Evolutionary conservation across 345 rosid species (phyloP).

Genomic region (Lagerstroemia speciosa): DNA sequence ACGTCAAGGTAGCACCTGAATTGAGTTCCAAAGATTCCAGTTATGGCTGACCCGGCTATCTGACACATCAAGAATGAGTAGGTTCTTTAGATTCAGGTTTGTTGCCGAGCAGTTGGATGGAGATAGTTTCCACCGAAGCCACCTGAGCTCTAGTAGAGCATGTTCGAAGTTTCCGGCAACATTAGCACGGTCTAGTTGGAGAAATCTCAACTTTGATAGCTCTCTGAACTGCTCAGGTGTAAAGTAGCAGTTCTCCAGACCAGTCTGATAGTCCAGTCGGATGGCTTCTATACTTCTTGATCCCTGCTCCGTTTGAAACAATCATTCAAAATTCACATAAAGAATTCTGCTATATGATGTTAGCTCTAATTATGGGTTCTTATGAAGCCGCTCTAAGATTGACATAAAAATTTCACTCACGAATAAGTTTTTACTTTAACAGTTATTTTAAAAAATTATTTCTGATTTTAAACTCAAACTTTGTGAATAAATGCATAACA

Average conservation of each 20-base stretch:
- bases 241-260: too few species aligned
- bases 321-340: neutral
- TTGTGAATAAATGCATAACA: too few species aligned
- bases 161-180: neutral
- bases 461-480: too few species aligned
- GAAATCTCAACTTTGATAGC: neutral
- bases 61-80: constrained; percentile 4
- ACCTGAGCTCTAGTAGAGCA: neutral
- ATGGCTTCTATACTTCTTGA: neutral
- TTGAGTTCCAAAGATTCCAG: neutral
- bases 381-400: too few species aligned
- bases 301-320: neutral
- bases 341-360: neutral
- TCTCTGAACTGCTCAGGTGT: too few species aligned
- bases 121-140: constrained; percentile 1
- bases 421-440: too few species aligned
- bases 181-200: neutral
- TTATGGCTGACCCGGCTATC: neutral
- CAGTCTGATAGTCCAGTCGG: neutral
- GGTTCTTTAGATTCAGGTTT: neutral
- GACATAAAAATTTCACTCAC: too few species aligned
- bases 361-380: too few species aligned
- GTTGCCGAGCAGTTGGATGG: neutral
- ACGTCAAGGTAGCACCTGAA: neutral
- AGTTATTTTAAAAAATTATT: too few species aligned